These are phyloP conservation scores for Aegilops speltoides DNA, from an alignment of 176 grass and related monocot genomes.

Conservation along the genomic window DNA sequence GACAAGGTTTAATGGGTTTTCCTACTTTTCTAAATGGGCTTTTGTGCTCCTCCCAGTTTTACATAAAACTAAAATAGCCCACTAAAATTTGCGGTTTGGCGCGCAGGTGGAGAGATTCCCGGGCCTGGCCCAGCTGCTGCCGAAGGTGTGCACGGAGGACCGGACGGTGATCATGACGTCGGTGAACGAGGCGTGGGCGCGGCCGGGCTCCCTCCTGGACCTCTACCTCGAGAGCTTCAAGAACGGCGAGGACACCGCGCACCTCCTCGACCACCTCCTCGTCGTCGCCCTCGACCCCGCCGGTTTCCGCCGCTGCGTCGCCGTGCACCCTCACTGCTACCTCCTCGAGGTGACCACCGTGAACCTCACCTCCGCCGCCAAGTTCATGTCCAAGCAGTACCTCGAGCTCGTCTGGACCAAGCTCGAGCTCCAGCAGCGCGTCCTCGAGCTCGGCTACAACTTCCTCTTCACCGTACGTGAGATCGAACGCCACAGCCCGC, in stretches of 20 bases:
- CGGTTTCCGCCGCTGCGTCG: conserved; percentile 46
- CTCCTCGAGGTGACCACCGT: conserved; percentile 20
- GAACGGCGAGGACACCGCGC: conserved; percentile 39
- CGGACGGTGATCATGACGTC: conserved; percentile 62
- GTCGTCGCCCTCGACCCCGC: conserved; percentile 53
- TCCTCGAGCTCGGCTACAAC: conserved; percentile 71
- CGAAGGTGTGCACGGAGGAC: conserved; percentile 41
- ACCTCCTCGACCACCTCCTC: conserved; percentile 53
- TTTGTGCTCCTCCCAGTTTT: no score
- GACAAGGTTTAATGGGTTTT: no score
- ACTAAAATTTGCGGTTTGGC: no score
- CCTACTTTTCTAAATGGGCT: no score
- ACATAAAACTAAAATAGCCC: no score
- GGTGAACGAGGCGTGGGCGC: conserved; percentile 64
- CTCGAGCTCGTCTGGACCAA: conserved; percentile 67
- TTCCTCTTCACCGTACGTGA: conserved; percentile 57
- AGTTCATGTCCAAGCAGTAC: conserved; percentile 46
- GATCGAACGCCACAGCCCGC: neutral
- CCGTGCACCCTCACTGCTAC: conserved; percentile 59
- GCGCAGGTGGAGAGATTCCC: neutral
- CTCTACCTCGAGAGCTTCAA: conserved; percentile 61
- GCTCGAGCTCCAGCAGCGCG: conserved; percentile 43
- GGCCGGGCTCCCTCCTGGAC: conserved; percentile 46
- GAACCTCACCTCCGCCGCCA: conserved; percentile 28
- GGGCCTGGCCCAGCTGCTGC: conserved; percentile 37